Evolutionary conservation across 2,329 filamentous ascomycete species (phyloP).

Genomic region (Chrysoporthe deuterocubensis): DNA sequence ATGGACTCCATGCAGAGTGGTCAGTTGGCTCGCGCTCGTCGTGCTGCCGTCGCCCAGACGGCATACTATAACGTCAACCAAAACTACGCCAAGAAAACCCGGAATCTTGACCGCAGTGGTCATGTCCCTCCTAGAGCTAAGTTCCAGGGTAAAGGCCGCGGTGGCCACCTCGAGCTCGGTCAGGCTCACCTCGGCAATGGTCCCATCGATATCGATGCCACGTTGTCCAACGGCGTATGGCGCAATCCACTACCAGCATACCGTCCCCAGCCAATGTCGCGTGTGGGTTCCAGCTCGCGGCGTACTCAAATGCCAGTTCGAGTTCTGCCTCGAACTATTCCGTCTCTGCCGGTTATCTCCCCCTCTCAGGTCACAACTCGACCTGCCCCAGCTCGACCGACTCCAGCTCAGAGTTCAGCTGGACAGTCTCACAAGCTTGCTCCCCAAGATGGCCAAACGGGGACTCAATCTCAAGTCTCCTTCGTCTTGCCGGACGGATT

Average conservation of each 20-base stretch:
- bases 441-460: background rate
- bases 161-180: background rate
- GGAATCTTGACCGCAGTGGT: conserved; percentile 8
- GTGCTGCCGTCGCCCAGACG: conserved; percentile 5
- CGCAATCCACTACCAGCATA: background rate
- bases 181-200: conserved; percentile 7
- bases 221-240: background rate
- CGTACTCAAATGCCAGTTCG: background rate
- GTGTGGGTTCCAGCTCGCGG: background rate
- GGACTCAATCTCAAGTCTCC: too few relatives aligned
- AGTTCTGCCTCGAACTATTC: background rate
- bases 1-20: conserved; percentile 36
- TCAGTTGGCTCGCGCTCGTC: conserved; percentile 33
- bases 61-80: background rate
- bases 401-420: background rate
- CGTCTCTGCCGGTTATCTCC: background rate
- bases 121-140: background rate
- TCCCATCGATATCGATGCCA: conserved; percentile 13
- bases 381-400: background rate
- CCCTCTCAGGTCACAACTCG: background rate
- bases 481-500: conserved; percentile 6
- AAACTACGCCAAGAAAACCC: background rate
- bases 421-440: background rate
- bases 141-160: background rate
- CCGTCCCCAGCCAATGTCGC: background rate